Evolutionary conservation across 2,329 filamentous ascomycete genomes (phyloP).

Genomic region (Xylariaceae sp.): DNA sequence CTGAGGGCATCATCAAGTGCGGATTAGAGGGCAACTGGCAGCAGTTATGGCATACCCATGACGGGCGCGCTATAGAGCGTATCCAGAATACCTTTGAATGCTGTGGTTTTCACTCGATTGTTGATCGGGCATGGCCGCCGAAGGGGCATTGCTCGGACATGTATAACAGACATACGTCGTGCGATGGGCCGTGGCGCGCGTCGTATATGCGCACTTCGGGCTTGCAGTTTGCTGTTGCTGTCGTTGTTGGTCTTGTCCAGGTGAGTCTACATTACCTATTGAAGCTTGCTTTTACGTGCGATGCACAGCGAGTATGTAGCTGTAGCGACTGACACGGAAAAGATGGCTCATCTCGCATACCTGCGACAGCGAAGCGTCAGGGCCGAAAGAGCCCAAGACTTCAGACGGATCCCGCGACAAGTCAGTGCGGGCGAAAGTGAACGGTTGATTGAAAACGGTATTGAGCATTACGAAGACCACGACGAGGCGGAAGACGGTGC

Average conservation of each 20-base stretch:
- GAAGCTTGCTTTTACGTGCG: no score
- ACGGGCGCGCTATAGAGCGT: constrained; percentile 44
- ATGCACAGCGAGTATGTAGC: constrained; percentile 8
- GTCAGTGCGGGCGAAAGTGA: constrained; percentile 10
- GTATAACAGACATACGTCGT: constrained; percentile 44
- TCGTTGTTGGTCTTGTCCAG: constrained; percentile 52
- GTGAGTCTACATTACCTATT: constrained; percentile 33
- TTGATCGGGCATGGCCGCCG: constrained; percentile 56
- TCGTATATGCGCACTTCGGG: constrained; percentile 50
- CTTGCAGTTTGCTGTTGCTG: constrained; percentile 49
- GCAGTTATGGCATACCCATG: constrained; percentile 45
- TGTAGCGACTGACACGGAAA: constrained; percentile 21
- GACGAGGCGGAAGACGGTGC: constrained; percentile 10
- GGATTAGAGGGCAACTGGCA: constrained; percentile 53
- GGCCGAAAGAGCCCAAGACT: constrained; percentile 2
- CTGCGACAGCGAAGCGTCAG: constrained; percentile 16
- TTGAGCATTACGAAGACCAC: constrained; percentile 14
- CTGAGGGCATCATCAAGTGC: constrained; percentile 41
- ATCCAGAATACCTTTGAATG: constrained; percentile 64
- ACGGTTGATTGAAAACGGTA: constrained; percentile 20
- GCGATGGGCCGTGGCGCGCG: constrained; percentile 51
- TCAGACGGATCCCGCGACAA: constrained; percentile 13
- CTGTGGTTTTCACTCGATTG: constrained; percentile 56
- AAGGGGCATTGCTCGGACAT: constrained; percentile 38
- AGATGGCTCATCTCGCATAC: constrained; percentile 29